A percentile compares a stretch with the other conserved stretches of the same genome.
These are phyloP conservation scores for Sechiopsis laciniata DNA, from an alignment of 306 rosid species.

Conservation along the genomic window DNA sequence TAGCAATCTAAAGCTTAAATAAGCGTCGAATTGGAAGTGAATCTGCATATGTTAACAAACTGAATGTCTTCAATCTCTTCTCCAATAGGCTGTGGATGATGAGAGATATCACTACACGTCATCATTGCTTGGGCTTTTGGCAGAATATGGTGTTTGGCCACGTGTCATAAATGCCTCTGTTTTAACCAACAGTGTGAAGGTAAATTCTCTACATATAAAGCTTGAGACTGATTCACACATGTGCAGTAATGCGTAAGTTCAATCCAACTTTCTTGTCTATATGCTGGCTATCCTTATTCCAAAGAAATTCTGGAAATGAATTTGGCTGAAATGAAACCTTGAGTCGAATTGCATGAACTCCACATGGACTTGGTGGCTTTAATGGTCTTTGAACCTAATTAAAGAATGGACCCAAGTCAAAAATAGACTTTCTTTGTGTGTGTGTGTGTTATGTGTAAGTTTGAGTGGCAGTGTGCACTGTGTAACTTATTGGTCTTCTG, in stretches of 20 bases:
- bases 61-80: conserved; percentile 1
- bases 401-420: background rate
- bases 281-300: background rate
- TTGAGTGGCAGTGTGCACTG: background rate
- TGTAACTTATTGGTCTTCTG: background rate
- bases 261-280: too few species aligned
- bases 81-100: conserved; percentile 63
- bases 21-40: background rate
- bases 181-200: conserved; percentile 69
- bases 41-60: background rate
- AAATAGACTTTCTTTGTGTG: background rate
- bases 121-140: conserved; percentile 78
- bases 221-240: background rate
- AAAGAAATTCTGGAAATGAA: background rate
- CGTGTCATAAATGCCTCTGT: conserved; percentile 76
- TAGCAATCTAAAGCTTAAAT: background rate
- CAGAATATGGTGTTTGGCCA: conserved; percentile 75
- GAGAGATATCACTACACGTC: conserved; percentile 81
- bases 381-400: background rate
- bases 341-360: background rate
- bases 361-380: background rate
- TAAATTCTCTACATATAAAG: conserved; percentile 28
- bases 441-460: background rate
- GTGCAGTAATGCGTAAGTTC: background rate
- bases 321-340: background rate